Base-by-base conservation (phyloP, 495 filamentous ascomycete species). In the Aspergillus leporis region DNA sequence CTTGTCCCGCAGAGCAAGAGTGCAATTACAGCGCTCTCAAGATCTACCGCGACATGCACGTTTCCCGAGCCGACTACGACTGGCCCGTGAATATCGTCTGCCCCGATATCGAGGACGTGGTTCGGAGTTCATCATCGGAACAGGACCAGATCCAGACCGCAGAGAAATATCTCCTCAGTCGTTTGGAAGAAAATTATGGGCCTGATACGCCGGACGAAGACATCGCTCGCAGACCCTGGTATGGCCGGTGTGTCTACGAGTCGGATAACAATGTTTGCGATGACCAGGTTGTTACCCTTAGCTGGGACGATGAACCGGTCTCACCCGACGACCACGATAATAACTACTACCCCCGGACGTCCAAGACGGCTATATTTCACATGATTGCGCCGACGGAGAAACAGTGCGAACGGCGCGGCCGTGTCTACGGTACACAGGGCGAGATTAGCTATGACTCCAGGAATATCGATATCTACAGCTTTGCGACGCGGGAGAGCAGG, bases 241-340 rank as follows among this genome's bases (percentile, higher is more conserved):
- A 91, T 65, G 94, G 94, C 1, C 85, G 93, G 31, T 98, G 95
- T 68, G 94, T 98, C 9, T 98, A 87, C 72, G 94, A 97, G 70
- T 79, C 86, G 16, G 91, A 93, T 69, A 98, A 97, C 66, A 85
- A 92, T 65, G 94, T 80, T 22, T 90, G 87, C 67, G 94, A 98
- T 69, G 90, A 97, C 65, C 93, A 98, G 69, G 75, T 87, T 28
- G 94, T 98, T 9, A 92, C 87, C 0, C 83, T 97, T 22, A 83
- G 80, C 2, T 98, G 94, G 93, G 86, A 92, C 38, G 72, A 75
- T 50, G 66, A 74, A 22, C 0, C 0, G 46, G 19, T 3, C n/a
- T n/a, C n/a, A 3, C 41, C 38, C 31, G n/a, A 22, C 18, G 22
- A 14, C 19, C 23, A 7, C 10, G 21, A 25, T 12, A 7, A 22